A percentile compares a stretch with the other conserved stretches of the same genome.
Evolutionary conservation across 2,329 filamentous ascomycete species (phyloP).

Genomic region (Monilinia aucupariae): DNA sequence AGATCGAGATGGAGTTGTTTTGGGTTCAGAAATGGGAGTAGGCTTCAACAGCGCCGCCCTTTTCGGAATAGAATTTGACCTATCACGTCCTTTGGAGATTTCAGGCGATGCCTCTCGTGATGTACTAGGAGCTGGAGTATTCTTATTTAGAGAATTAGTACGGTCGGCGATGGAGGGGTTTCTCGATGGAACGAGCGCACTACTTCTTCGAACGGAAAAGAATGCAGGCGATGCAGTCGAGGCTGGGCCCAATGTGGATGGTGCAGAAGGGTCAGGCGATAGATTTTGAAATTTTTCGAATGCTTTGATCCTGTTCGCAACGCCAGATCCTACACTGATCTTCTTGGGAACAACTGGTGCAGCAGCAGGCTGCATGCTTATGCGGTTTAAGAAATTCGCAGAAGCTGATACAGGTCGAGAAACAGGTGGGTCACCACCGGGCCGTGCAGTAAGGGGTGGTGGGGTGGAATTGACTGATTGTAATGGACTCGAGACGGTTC

Average conservation of each 20-base stretch:
- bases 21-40: slow-evolving; percentile 20
- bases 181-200: slow-evolving; percentile 32
- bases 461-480: slow-evolving; percentile 34
- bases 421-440: slow-evolving; percentile 31
- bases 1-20: slow-evolving; percentile 44
- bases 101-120: slow-evolving; percentile 47
- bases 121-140: slow-evolving; percentile 36
- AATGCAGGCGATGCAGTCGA: slow-evolving; percentile 49
- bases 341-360: slow-evolving; percentile 58
- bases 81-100: slow-evolving; percentile 30
- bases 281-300: slow-evolving; percentile 68
- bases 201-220: slow-evolving; percentile 51
- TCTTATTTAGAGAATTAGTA: slow-evolving; percentile 35
- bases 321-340: slow-evolving; percentile 79
- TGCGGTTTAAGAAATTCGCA: slow-evolving; percentile 50
- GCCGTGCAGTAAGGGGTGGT: slow-evolving; percentile 39
- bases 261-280: slow-evolving; percentile 37
- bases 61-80: slow-evolving; percentile 32
- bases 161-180: slow-evolving; percentile 38
- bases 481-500: slow-evolving; percentile 37
- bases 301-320: slow-evolving; percentile 91
- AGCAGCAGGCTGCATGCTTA: slow-evolving; percentile 45
- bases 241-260: slow-evolving; percentile 18
- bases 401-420: slow-evolving; percentile 43
- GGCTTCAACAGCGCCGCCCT: slow-evolving; percentile 28